phyloP scores from a whole-genome alignment of 345 rosid genomes.

The Eucalyptus polybractea region DNA sequence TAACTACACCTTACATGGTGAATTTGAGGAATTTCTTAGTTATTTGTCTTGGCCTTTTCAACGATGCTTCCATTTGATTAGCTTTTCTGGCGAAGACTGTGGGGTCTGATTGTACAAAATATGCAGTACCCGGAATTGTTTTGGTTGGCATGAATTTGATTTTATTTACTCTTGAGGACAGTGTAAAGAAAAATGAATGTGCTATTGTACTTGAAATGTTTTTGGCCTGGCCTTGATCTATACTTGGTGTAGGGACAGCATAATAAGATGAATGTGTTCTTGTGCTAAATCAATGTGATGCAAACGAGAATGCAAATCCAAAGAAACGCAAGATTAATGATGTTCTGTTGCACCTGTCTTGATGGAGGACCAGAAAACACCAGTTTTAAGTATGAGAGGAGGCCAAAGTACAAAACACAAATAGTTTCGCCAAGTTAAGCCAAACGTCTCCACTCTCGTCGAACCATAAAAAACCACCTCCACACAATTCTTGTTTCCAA shows the following conservation, averaged over 20 bases:
- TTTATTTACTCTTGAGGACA: neutral
- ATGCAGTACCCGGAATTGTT: neutral
- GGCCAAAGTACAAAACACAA: neutral
- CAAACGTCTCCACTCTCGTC: neutral
- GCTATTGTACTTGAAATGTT: neutral
- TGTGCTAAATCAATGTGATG: neutral
- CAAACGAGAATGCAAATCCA: neutral
- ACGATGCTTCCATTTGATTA: neutral
- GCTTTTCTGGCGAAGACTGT: neutral
- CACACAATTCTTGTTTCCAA: neutral
- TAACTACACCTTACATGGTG: neutral
- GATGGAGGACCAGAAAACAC: neutral
- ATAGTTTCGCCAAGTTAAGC: neutral
- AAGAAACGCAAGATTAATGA: neutral
- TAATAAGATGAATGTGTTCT: neutral
- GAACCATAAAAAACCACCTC: neutral
- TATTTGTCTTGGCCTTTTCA: neutral
- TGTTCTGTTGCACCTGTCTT: neutral
- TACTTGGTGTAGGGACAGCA: neutral
- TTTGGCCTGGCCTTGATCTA: neutral
- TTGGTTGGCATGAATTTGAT: neutral
- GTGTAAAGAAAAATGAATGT: neutral
- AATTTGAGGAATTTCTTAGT: neutral
- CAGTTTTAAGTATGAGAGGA: neutral
- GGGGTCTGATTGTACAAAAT: neutral